phyloP scores from a whole-genome alignment of 2,329 filamentous ascomycete species.

The Lasiodiplodia gonubiensis region DNA sequence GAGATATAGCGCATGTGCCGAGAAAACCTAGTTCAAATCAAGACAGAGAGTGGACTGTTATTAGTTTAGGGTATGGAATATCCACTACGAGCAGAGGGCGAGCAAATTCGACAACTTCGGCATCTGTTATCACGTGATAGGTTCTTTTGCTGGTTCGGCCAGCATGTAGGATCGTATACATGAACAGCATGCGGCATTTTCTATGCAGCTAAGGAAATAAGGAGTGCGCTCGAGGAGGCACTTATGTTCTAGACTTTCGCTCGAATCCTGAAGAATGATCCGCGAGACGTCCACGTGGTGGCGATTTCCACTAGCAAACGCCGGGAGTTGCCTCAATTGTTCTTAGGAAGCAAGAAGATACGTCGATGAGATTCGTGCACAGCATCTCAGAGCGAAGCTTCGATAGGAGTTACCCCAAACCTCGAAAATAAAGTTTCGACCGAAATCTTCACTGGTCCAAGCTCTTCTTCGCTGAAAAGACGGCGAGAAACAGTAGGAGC shows the following conservation, averaged over 20 bases:
- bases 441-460: not conserved
- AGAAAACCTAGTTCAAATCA: not conserved
- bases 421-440: not conserved
- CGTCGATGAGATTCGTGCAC: not conserved
- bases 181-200: not conserved
- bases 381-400: not conserved
- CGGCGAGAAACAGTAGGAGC: not conserved
- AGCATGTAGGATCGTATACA: not conserved
- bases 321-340: not conserved
- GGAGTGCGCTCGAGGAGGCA: not conserved
- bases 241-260: not conserved
- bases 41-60: not conserved
- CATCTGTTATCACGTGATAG: too few relatives aligned
- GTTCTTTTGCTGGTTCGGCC: too few relatives aligned
- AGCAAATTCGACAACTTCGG: too few relatives aligned
- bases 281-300: not conserved
- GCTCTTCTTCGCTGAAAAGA: not conserved
- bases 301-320: not conserved
- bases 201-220: not conserved
- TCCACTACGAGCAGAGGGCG: too few relatives aligned
- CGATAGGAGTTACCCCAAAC: not conserved
- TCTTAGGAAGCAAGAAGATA: not conserved
- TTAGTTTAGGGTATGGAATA: too few relatives aligned
- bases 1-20: not conserved
- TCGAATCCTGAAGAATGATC: not conserved